A percentile compares a stretch with the other conserved stretches of the same genome.
Conservation (phyloP, 305 asterid species). For the Plantago lanceolata region DNA sequence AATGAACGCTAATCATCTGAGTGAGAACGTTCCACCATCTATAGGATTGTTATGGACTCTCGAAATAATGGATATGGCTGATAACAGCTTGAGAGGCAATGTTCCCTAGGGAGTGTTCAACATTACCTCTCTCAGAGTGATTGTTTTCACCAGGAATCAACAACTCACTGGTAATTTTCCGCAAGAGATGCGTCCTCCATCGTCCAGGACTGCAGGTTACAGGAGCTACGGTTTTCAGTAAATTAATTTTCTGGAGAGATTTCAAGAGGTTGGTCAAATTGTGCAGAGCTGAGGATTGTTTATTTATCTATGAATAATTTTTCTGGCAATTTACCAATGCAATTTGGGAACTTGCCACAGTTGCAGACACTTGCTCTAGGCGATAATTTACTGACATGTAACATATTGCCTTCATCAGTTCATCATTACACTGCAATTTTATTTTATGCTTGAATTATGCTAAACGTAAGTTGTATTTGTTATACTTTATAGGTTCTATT, state of each 20-base stretch:
- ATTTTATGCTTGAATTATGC: no score
- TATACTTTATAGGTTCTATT: conserved; percentile 16
- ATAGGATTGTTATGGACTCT: conserved; percentile 1
- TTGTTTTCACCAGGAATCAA: background rate
- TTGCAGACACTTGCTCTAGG: conserved; percentile 8
- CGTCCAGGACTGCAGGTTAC: background rate
- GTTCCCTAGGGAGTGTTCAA: conserved; percentile 11
- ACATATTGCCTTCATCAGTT: conserved; percentile 5
- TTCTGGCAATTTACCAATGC: conserved; percentile 13
- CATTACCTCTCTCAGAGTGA: conserved; percentile 1
- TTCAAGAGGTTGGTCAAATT: background rate
- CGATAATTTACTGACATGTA: conserved; percentile 9
- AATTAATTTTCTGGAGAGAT: conserved; percentile 7
- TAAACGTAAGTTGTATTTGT: background rate
- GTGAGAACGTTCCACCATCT: background rate
- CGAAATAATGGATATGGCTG: background rate
- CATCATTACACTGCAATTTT: background rate
- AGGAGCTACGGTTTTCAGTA: background rate
- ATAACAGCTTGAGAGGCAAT: conserved; percentile 2
- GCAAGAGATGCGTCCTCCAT: background rate
- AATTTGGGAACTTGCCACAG: conserved; percentile 5
- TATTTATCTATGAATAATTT: conserved; percentile 3
- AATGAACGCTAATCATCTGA: background rate
- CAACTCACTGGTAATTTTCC: conserved; percentile 15
- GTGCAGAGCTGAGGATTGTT: conserved; percentile 2